A percentile compares a stretch with the other conserved stretches of the same genome.
These are phyloP conservation scores for Euphorbia neoarborescens DNA, from an alignment of 441 rosid genomes.

Conservation along the genomic window DNA sequence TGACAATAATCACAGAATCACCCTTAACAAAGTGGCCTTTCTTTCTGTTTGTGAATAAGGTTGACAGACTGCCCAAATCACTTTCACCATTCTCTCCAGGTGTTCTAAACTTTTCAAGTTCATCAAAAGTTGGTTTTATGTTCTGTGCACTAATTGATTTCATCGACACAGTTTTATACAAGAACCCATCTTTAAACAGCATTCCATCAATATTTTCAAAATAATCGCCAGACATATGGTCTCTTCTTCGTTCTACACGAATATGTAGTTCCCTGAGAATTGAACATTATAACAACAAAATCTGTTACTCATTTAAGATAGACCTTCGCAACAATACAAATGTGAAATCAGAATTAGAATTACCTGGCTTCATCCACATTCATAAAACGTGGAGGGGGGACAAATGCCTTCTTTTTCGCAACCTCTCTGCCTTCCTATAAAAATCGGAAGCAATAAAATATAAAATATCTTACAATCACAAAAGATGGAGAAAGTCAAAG, in stretches of 20 bases:
- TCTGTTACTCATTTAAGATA: conserved; percentile 8
- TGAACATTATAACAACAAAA: conserved; percentile 1
- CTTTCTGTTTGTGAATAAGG: conserved; percentile 85
- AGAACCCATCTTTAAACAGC: conserved; percentile 86
- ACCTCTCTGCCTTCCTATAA: conserved; percentile 83
- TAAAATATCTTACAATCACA: not conserved
- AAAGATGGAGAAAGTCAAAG: not conserved
- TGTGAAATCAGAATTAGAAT: conserved; percentile 12
- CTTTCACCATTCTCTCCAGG: conserved; percentile 76
- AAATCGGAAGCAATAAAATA: not conserved
- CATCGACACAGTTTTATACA: conserved; percentile 76
- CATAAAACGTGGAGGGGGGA: conserved; percentile 95
- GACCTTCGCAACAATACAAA: not conserved
- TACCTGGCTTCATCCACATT: conserved; percentile 96
- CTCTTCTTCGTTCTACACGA: conserved; percentile 86
- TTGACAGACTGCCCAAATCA: conserved; percentile 68
- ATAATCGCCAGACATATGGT: conserved; percentile 85
- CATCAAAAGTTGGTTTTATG: conserved; percentile 89
- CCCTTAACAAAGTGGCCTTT: conserved; percentile 97
- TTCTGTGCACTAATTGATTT: conserved; percentile 72
- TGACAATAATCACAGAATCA: conserved; percentile 86
- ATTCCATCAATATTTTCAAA: conserved; percentile 74
- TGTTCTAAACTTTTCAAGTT: conserved; percentile 77
- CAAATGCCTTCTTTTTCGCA: conserved; percentile 80
- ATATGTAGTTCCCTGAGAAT: conserved; percentile 71